Evolutionary conservation across 169 alveolate species (phyloP), one percentile per base, ranked within the genome.

Genomic region (Eimeria brunetti): DNA sequence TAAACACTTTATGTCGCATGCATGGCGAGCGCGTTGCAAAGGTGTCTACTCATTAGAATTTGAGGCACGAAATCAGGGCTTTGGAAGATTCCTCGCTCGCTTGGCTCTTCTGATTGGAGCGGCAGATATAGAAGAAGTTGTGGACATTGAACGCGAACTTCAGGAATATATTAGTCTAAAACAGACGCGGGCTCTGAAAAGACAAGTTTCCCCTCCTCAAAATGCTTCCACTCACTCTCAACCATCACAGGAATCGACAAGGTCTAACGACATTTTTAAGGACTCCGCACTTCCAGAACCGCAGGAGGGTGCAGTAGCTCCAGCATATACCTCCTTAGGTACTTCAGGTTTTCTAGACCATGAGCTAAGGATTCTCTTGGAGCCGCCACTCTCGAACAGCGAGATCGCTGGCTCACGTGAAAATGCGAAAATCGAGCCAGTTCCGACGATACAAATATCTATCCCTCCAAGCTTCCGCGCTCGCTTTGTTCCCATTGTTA

Each of bases 41-140:
- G 64, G 71, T 46, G 93, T 86, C 9, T 86, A 86, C 83, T 51
- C 93, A 20, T 14, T 86, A 46, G 93, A 86, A 51, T 86, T 86
- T 9, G 93, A 86, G 64, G 93, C 93, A 62, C 93, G 44, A 44
- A 86, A 86, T 30, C 83, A 86, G 30, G 81, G 93, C 49, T 86
- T 86, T 62, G 83, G 93, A 27, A 86, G 71, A 18, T 86, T 86
- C 30, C 41, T 86, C 30, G 93, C 93, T 44, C 93, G 93, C 36
- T 14, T 86, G 83, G 93, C 93, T 62, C 81, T 86, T 33, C 36
- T 86, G 71, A 24, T 86, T 18, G 93, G 93, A 60, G 93, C 83
- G 22, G 93, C 93, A 62, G 93, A 86, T n/a, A 86, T 86, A 36
- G 93, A 86, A 64, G 71, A 38, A 64, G 93, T 86, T 27, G 84